Base-by-base conservation (phyloP, 257 asterid species). In the Solanum piurae region DNA sequence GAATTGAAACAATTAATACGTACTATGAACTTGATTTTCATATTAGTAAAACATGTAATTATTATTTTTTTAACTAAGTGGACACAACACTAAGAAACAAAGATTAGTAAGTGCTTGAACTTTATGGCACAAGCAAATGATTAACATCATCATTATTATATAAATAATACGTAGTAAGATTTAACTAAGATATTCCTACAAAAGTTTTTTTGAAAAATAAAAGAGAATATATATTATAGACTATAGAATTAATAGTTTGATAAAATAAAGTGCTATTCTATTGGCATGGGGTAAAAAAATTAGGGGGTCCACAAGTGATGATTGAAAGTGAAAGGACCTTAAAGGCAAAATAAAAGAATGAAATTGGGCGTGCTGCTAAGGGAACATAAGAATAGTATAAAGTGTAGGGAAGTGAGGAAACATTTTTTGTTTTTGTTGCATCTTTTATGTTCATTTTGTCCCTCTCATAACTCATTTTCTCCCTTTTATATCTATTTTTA, bases 401-500 rank as follows among this genome's bases (percentile, higher is more conserved):
- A 68, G 64, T 93, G 94, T 91, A 84, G 94, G 91, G 88, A 86
- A 73, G 83, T 83, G 88, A 87, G 92, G 95, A 71, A 90, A 93
- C 93, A 93, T 79, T 84, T 84, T 49, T 84, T 84, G 85, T 80
- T 80, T 80, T 4, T 80, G 27, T 18, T 80, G 68, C 5, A n/a
- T 27, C 10, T 16, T 79, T 79, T 29, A 27, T 79, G 27, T 79
- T 80, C 64, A 80, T 46, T 46, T 44, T 80, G 85, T 80, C 85
- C 40, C 66, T 46, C 62, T 42, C 23, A 25, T 4, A 77, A 76
- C 83, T 37, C 33, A 20, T 14, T 33, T 68, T n/a, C 36, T 76
- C 12, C 34, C 14, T 42, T 79, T 42, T 7, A 25, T 79, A 34
- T 77, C 37, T 25, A 38, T 76, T 25, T 74, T 36, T 44, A 29